Base-by-base conservation (phyloP, 208 protist genomes). In the Sergeia podlipaevii region DNA sequence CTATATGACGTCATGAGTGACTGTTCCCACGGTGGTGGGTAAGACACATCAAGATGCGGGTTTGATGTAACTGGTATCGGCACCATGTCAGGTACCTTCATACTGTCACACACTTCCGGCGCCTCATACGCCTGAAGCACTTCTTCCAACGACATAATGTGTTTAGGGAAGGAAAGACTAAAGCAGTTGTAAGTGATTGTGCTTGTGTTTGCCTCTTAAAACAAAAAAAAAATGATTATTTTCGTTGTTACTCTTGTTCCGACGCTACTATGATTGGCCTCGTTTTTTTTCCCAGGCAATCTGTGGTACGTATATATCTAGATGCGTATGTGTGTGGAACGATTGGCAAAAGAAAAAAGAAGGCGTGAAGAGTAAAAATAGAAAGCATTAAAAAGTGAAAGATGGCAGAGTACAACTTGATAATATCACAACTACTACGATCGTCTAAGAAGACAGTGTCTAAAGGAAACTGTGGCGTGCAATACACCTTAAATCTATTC, bases 101-200 rank as follows among this genome's bases (percentile, higher is more conserved):
- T n/a, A n/a, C 23, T 13, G 2, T 3, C 20, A 13, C 15, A 13
- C 20, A n/a, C 33, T 3, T 11, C 32, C 18, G 49, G 15, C 2
- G 33, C 44, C 33, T 36, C 42, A 24, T 66, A 66, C 7, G 24
- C n/a, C 26, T 27, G 21, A 20, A 66, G 60, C 26, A 36, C 48
- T n/a, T 66, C 60, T 26, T 46, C 59, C 18, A 66, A 11, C 20
- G 60, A 66, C 50, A 59, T 65, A 18, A 27, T 48, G 13, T 42
- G 8, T 27, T 17, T 30, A 51, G 46, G 20, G 29, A 58, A 24
- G 29, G 37, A 28, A 62, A 8, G 13, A 54, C 8, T 3, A 28
- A 24, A 28, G 2, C 15, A n/a, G 33, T 15, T 38, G 39, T 21
- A 26, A 15, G 7, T 45, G 39, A 21, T 6, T 45, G 10, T 45